These are phyloP conservation scores for Salix koriyanagi DNA, from an alignment of 345 rosid species.

Conservation along the genomic window DNA sequence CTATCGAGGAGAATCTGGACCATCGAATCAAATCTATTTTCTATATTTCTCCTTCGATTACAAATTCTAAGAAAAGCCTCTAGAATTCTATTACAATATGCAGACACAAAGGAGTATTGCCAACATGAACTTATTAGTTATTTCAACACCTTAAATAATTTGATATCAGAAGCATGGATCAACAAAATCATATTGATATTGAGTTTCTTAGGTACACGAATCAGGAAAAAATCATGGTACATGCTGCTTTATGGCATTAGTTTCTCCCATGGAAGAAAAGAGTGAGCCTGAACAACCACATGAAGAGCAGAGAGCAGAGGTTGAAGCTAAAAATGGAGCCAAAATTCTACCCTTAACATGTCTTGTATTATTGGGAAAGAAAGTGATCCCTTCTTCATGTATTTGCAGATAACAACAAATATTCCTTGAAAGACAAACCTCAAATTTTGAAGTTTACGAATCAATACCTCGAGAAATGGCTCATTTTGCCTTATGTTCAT, in stretches of 20 bases:
- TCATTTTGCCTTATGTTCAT: conserved; percentile 54
- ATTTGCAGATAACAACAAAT: conserved; percentile 29
- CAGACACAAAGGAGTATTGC: background rate
- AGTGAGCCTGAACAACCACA: conserved; percentile 14
- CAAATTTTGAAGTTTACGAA: conserved; percentile 17
- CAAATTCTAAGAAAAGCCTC: background rate
- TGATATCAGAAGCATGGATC: background rate
- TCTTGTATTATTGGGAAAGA: conserved; percentile 42
- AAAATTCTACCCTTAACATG: conserved; percentile 26
- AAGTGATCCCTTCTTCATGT: conserved; percentile 33
- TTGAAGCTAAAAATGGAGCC: conserved; percentile 13
- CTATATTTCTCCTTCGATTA: background rate
- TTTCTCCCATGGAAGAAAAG: conserved; percentile 18
- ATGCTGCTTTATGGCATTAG: conserved; percentile 22
- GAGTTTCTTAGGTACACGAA: conserved; percentile 15
- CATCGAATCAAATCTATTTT: background rate
- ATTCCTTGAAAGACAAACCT: conserved; percentile 27
- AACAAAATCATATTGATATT: conserved; percentile 9
- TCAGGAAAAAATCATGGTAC: conserved; percentile 17
- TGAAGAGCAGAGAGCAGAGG: conserved; percentile 3
- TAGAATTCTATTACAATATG: background rate
- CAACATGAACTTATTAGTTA: background rate
- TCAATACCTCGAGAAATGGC: conserved; percentile 23
- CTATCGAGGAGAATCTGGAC: background rate
- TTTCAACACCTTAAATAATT: background rate